Conservation (phyloP, 73 alveolate species). For the Tetrahymena malaccensis region DNA sequence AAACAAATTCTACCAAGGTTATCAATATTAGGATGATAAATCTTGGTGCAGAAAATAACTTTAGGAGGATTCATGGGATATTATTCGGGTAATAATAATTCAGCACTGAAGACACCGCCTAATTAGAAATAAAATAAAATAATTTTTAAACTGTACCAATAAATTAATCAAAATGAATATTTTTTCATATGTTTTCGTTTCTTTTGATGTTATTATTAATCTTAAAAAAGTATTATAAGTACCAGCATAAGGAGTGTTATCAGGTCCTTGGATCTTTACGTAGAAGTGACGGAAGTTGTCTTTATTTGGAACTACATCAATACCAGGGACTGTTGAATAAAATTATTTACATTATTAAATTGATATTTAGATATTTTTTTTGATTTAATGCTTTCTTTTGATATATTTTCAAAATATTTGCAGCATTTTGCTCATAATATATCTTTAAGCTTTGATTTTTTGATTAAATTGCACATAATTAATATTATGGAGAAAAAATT, state of each 20-base stretch:
- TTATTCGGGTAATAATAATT: constrained; percentile 76
- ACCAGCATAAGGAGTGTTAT: constrained; percentile 36
- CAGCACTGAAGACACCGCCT: constrained; percentile 78
- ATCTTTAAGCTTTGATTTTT: too few relatives aligned
- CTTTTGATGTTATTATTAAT: not conserved
- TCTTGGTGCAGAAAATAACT: constrained; percentile 81
- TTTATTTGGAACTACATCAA: constrained; percentile 31
- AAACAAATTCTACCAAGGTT: constrained; percentile 87
- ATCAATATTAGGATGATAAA: constrained; percentile 92
- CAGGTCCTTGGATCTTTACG: constrained; percentile 27
- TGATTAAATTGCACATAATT: too few relatives aligned
- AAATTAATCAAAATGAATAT: not conserved
- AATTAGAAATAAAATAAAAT: not conserved
- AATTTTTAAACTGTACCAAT: not conserved
- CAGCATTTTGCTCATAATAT: not conserved
- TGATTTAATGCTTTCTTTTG: not conserved
- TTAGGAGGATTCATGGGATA: constrained; percentile 93
- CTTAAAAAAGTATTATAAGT: not conserved
- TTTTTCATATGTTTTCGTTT: not conserved
- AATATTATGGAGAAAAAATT: not conserved
- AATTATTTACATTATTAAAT: not conserved
- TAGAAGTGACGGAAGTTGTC: constrained; percentile 28
- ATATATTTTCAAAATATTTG: not conserved
- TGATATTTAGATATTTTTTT: not conserved
- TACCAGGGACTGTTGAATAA: constrained; percentile 29